These are phyloP conservation scores for Trichoderma pleuroti DNA, from an alignment of 2,329 filamentous ascomycete species.

Conservation along the genomic window DNA sequence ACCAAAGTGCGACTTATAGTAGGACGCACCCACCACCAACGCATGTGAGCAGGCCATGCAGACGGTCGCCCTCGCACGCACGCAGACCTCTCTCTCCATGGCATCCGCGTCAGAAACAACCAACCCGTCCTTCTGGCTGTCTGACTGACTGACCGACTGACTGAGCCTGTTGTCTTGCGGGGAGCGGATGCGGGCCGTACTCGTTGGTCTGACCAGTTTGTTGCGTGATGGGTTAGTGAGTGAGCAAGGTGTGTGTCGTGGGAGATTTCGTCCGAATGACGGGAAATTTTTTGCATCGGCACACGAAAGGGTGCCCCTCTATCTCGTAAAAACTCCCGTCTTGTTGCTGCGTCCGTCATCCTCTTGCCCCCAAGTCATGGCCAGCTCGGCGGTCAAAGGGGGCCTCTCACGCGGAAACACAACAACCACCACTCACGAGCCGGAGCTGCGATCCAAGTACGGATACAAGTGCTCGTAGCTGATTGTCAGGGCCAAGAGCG, in stretches of 20 bases:
- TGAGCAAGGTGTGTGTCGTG: slow-evolving; percentile 13
- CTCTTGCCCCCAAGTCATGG: background rate
- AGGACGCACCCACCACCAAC: background rate
- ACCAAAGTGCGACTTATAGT: background rate
- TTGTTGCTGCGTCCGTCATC: background rate
- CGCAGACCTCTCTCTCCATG: background rate
- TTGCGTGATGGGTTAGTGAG: slow-evolving; percentile 6
- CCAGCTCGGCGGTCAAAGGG: background rate
- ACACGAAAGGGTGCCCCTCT: slow-evolving; percentile 2
- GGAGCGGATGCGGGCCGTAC: slow-evolving; percentile 9
- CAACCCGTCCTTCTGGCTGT: background rate
- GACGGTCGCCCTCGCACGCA: background rate
- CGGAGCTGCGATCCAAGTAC: background rate
- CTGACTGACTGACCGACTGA: background rate
- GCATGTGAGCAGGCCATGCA: slow-evolving; percentile 14
- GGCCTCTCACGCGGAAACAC: background rate
- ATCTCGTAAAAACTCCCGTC: background rate
- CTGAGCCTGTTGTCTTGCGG: background rate
- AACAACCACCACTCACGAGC: background rate
- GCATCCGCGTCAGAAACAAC: background rate
- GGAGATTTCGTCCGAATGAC: slow-evolving; percentile 12
- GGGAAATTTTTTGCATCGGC: slow-evolving; percentile 17
- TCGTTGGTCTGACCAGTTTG: slow-evolving; percentile 10
- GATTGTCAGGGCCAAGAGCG: slow-evolving; percentile 13
- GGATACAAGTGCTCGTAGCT: background rate